These are phyloP conservation scores for Glutinoglossum americanum DNA, from an alignment of 495 filamentous ascomycete genomes.

Conservation along the genomic window DNA sequence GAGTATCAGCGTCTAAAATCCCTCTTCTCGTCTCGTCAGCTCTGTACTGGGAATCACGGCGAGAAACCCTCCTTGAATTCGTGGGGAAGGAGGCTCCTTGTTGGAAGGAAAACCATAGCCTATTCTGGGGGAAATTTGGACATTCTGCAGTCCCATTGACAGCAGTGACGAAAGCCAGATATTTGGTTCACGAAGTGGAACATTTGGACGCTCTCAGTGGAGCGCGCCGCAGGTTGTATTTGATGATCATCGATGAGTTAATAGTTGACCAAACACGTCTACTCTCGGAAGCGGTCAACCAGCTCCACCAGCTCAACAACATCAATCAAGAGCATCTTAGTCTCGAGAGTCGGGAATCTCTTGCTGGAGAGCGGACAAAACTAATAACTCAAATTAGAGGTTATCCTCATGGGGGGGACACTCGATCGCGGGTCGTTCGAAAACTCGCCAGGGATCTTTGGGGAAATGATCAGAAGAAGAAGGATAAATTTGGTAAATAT, in stretches of 20 bases:
- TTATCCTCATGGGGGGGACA: background rate
- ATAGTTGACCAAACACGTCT: background rate
- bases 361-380: background rate
- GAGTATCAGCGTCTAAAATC: background rate
- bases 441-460: background rate
- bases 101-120: background rate
- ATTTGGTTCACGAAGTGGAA: background rate
- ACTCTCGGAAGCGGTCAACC: background rate
- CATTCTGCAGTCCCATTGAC: background rate
- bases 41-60: background rate
- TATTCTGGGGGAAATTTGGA: background rate
- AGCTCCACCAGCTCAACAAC: background rate
- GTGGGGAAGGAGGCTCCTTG: background rate
- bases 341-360: background rate
- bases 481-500: background rate
- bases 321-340: too few species aligned
- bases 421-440: background rate
- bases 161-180: background rate
- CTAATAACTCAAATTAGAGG: background rate
- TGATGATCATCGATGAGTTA: background rate
- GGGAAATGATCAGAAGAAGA: conserved; percentile 9
- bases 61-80: background rate
- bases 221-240: background rate
- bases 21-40: background rate
- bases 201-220: background rate